These are phyloP conservation scores for Sapria himalayana DNA, from an alignment of 345 rosid species.

Conservation along the genomic window DNA sequence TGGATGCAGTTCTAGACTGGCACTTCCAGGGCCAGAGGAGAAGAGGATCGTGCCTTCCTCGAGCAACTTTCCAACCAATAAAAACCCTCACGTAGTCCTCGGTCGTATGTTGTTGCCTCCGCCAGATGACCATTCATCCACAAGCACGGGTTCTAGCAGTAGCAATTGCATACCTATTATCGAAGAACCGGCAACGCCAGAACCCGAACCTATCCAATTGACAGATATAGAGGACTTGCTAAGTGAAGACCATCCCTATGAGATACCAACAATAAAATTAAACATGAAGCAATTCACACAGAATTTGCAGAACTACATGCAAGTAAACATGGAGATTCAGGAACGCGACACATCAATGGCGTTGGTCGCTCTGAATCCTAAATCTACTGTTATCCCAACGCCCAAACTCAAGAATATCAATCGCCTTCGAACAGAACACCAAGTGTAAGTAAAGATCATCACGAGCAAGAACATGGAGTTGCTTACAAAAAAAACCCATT, in stretches of 20 bases:
- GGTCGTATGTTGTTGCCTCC: conserved; percentile 25
- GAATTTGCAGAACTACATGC: conserved; percentile 38
- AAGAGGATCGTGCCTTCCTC: conserved; percentile 27
- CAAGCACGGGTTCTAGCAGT: conserved; percentile 11
- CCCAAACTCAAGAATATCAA: conserved; percentile 61
- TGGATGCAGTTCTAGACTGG: conserved; percentile 65
- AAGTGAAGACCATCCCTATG: conserved; percentile 55
- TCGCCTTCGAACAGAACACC: conserved; percentile 81
- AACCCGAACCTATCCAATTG: conserved; percentile 26
- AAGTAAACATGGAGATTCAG: conserved; percentile 46
- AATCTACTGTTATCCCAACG: conserved; percentile 43
- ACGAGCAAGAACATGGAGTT: too few relatives aligned
- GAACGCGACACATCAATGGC: conserved; percentile 66
- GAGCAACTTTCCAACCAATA: conserved; percentile 13
- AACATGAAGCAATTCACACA: conserved; percentile 36
- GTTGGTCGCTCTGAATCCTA: conserved; percentile 55
- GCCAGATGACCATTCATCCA: conserved; percentile 14
- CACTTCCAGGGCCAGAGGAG: conserved; percentile 70
- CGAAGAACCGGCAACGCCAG: conserved; percentile 80
- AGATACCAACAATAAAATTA: conserved; percentile 59
- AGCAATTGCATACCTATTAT: conserved; percentile 39
- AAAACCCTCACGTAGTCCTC: conserved; percentile 17
- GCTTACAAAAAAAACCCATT: background rate
- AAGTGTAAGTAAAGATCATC: conserved; percentile 51
- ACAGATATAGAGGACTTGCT: conserved; percentile 55